Conservation (phyloP, 768 basidiomycete species). For the Trametopsis cervina region DNA sequence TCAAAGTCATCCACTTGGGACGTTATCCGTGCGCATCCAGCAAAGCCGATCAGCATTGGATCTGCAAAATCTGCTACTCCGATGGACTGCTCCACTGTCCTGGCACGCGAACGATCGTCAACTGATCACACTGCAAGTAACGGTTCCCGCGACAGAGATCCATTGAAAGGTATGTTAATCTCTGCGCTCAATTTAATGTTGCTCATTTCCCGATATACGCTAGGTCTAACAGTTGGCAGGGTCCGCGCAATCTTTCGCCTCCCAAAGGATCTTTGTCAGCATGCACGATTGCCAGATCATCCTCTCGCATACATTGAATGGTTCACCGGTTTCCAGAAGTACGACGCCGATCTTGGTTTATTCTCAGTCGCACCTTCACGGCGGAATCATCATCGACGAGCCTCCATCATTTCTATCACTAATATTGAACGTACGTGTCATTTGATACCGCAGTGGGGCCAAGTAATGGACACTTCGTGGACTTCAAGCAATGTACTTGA, state of each 20-base stretch:
- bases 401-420: background rate
- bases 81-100: conserved; percentile 1
- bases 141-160: background rate
- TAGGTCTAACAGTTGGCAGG: background rate
- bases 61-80: background rate
- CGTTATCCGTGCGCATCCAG: background rate
- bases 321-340: conserved; percentile 19
- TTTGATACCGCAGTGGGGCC: background rate
- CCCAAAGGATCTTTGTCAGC: background rate
- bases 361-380: conserved; percentile 12
- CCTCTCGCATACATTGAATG: conserved; percentile 22
- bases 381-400: background rate
- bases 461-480: background rate
- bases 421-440: background rate
- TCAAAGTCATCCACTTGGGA: background rate
- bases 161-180: background rate
- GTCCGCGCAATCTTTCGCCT: background rate
- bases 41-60: background rate
- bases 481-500: background rate
- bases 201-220: background rate
- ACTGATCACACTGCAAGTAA: background rate
- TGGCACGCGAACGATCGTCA: background rate
- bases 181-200: background rate
- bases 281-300: background rate
- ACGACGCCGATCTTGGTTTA: conserved; percentile 15